Evolutionary conservation across 2,329 filamentous ascomycete species (phyloP), one percentile per base, ranked within the genome.

Genomic region (Beauveria pseudobassiana): DNA sequence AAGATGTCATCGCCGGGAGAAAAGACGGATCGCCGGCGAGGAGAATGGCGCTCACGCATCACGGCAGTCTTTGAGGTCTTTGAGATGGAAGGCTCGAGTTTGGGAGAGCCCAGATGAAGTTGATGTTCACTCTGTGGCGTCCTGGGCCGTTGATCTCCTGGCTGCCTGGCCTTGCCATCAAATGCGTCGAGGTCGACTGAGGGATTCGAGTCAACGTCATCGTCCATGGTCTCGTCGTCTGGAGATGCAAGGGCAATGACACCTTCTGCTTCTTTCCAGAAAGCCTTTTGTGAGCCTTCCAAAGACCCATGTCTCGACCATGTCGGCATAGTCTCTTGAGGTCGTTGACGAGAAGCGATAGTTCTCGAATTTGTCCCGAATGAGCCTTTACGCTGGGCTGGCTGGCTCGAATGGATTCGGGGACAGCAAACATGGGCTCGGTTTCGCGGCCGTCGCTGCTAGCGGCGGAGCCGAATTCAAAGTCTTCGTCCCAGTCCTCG

Each of bases 401-500:
- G 42, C 89, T 89, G 59, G 91, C 90, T 68, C 88, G 87, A 61
- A 96, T 95, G 1, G 85, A 89, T 65, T 87, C 84, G 0, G 91
- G 91, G 26, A 96, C 72, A 46, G 73, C 69, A 65, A 76, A 74
- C 26, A 69, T 59, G 62, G 71, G 65, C 22, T 69, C 68, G 3
- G 72, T 72, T 28, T 72, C 71, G 30, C 71, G 72, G 40, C 73
- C 74, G 43, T 73, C 71, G n/a, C 73, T 73, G 5, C 64, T 71
- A 42, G 74, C 68, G 38, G 79, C 71, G 28, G 76, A 77, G 9
- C 82, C 82, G 70, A 93, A 93, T 63, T 93, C 89, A 67, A 96
- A 95, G 71, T 96, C 91, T 65, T 93, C 89, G 67, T 93, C 91
- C 91, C 91, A 96, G 69, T 95, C 90, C 71, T 96, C 91, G 64